These are phyloP conservation scores for Chromera velia DNA, from an alignment of 73 alveolate species.

Conservation along the genomic window DNA sequence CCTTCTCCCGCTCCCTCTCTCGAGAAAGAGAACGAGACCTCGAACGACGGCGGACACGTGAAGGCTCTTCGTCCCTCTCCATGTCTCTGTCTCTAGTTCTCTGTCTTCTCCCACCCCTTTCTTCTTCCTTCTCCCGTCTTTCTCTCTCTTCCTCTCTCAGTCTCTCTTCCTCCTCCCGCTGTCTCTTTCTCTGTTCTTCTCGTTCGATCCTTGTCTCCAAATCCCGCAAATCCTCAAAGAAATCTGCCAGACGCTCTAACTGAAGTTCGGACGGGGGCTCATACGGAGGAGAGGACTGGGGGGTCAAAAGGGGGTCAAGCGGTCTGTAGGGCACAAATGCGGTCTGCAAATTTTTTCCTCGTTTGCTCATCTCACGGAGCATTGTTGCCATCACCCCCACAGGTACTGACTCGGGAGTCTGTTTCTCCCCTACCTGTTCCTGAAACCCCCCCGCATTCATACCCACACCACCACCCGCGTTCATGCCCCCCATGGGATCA, in stretches of 20 bases:
- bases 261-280: background rate
- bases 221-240: background rate
- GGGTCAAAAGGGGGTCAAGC: conserved; percentile 33
- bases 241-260: background rate
- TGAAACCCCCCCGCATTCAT: too few species aligned
- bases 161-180: background rate
- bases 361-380: conserved; percentile 23
- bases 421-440: too few species aligned
- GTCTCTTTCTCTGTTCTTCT: background rate
- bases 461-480: too few species aligned
- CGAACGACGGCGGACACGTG: too few species aligned
- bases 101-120: background rate
- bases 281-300: background rate
- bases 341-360: conserved; percentile 38
- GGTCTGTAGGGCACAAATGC: conserved; percentile 44
- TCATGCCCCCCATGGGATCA: too few species aligned
- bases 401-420: conserved; percentile 36
- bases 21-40: too few species aligned
- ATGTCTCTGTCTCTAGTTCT: background rate
- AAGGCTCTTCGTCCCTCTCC: background rate
- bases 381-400: conserved; percentile 46
- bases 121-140: background rate
- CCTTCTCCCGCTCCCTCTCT: background rate
- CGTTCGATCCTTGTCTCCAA: background rate
- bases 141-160: background rate